These are phyloP conservation scores for Cladophialophora carrionii DNA, from an alignment of 2,329 filamentous ascomycete species.

Conservation along the genomic window DNA sequence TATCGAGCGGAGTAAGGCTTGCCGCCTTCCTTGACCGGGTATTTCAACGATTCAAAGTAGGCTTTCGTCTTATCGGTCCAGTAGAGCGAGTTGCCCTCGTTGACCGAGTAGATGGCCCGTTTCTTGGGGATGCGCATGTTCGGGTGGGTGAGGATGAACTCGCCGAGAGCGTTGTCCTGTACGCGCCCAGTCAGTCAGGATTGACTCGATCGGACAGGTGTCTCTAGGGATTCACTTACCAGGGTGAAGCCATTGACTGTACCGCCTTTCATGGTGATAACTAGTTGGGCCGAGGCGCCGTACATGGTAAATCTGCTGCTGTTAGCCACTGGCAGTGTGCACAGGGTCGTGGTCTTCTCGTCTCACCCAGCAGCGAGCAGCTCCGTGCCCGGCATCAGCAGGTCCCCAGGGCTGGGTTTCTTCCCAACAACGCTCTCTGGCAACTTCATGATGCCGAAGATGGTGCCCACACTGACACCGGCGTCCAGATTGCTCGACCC, in stretches of 20 bases:
- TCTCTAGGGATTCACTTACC: conserved; percentile 26
- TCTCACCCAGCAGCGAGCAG: conserved; percentile 65
- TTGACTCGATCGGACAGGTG: too few species aligned
- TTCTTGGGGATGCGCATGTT: conserved; percentile 83
- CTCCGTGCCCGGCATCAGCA: conserved; percentile 86
- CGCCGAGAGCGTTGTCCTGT: conserved; percentile 83
- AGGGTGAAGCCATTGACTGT: conserved; percentile 96
- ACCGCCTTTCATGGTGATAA: conserved; percentile 93
- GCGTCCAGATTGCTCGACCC: conserved; percentile 97
- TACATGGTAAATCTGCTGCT: conserved; percentile 97
- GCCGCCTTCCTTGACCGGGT: conserved; percentile 64
- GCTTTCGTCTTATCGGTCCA: conserved; percentile 86
- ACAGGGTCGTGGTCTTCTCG: not conserved
- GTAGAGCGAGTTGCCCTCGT: conserved; percentile 97
- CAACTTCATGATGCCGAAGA: conserved; percentile 92
- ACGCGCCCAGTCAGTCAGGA: not conserved
- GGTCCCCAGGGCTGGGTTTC: conserved; percentile 68
- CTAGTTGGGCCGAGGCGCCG: conserved; percentile 91
- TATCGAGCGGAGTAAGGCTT: conserved; percentile 96
- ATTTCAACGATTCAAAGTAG: conserved; percentile 90
- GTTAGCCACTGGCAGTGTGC: conserved; percentile 14
- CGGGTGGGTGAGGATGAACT: conserved; percentile 98
- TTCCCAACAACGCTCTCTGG: conserved; percentile 64
- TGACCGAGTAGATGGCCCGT: conserved; percentile 92
- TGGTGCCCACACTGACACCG: conserved; percentile 87